Percentiles rank a stretch among this genome's conserved stretches.
These are phyloP conservation scores for Boletus fagicola DNA, from an alignment of 768 basidiomycete genomes.

Conservation along the genomic window DNA sequence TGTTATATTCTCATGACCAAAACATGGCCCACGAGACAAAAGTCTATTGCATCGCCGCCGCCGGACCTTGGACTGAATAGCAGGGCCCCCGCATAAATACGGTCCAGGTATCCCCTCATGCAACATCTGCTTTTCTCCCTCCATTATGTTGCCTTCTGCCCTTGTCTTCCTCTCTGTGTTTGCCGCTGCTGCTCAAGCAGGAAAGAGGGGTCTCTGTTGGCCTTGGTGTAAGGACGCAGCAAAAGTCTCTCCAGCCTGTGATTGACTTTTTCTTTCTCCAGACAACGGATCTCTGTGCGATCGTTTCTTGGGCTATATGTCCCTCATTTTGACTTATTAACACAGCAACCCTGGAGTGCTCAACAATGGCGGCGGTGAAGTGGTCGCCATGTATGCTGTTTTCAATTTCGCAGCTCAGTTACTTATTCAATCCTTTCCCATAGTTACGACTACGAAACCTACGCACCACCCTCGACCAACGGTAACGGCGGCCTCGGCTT, in stretches of 20 bases:
- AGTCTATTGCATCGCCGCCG: not conserved
- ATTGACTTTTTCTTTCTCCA: conserved; percentile 11
- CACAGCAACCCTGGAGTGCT: conserved; percentile 30
- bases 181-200: conserved; percentile 26
- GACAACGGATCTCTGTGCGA: conserved; percentile 33
- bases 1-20: not conserved
- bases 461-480: conserved; percentile 33
- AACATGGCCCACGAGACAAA: not conserved
- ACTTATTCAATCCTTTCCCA: not conserved
- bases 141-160: conserved; percentile 18
- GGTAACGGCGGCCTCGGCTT: conserved; percentile 38
- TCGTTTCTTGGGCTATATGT: not conserved
- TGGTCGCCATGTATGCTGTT: conserved; percentile 32
- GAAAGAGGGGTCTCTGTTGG: conserved; percentile 40
- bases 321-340: conserved; percentile 1
- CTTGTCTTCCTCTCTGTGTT: conserved; percentile 23
- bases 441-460: conserved; percentile 41
- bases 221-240: conserved; percentile 29
- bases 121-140: not conserved
- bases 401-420: not conserved
- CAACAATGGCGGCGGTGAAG: conserved; percentile 35
- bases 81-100: conserved; percentile 13
- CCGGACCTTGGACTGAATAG: not conserved
- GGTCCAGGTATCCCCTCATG: not conserved
- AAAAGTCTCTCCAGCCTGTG: not conserved